Evolutionary conservation across 225 moss, liverwort and hornwort genomes (phyloP).

Genomic region (Asterella californica): DNA sequence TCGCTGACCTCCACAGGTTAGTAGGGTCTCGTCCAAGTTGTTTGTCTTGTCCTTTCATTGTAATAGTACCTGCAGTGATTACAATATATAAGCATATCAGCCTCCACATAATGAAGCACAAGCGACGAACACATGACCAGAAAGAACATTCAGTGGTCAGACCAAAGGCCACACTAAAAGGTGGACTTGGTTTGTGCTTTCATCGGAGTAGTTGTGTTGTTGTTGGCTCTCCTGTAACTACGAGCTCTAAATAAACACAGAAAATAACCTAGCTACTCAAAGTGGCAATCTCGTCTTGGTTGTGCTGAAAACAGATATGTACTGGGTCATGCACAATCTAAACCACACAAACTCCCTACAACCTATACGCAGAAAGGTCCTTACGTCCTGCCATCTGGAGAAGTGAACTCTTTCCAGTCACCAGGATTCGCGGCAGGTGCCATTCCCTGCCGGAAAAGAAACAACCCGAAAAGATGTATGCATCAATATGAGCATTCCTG

Average conservation of each 20-base stretch:
- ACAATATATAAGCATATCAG: neutral
- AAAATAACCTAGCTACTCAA: neutral
- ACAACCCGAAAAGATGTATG: neutral
- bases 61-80: conserved; percentile 26
- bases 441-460: neutral
- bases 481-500: neutral
- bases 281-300: neutral
- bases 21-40: conserved; percentile 25
- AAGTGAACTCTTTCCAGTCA: conserved; percentile 21
- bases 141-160: neutral
- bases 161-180: neutral
- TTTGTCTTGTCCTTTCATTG: conserved; percentile 31
- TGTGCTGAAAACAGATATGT: neutral
- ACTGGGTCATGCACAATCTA: neutral
- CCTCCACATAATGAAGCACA: neutral
- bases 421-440: neutral
- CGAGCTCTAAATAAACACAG: neutral
- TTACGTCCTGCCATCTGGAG: conserved; percentile 31
- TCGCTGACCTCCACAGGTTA: neutral
- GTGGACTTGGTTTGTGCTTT: neutral
- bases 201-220: neutral
- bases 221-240: neutral
- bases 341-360: neutral
- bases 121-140: neutral
- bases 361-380: neutral